Evolutionary conservation across 192 early-diverging fungal genomes (phyloP), one percentile per base, ranked within the genome.

Genomic region (Coemansia sp.): DNA sequence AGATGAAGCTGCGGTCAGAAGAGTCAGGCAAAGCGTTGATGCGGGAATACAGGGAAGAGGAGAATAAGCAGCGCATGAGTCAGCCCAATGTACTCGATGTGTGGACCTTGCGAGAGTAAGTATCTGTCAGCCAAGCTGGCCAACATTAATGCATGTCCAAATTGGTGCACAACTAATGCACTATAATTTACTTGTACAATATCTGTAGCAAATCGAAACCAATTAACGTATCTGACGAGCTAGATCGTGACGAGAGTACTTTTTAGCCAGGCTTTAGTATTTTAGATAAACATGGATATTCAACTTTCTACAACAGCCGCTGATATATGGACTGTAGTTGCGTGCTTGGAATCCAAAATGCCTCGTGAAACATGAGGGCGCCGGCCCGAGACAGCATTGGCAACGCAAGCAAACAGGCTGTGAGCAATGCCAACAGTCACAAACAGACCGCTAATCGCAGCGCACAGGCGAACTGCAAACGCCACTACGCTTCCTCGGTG

Each of bases 401-500:
- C 17, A 1, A 62, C 5, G 38, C 54, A 19, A n/a, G 21, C 37
- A 15, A 83, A 19, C 27, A 83, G 57, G 25, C 79, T 78, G 49
- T 89, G 86, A 1, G 69, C 56, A 57, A 89, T 66, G 5, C 92
- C 90, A 0, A 83, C 87, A 0, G 86, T 85, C 9, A 91, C 88
- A 70, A 90, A 90, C 12, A 87, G 83, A 37, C 93, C 95, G 60
- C 93, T 94, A 27, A 92, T 72, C 15, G 94, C 88, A n/a, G 92
- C 92, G 64, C 93, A 94, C 17, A 94, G 71, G 17, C 93, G 77
- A 6, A 91, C 90, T 41, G 93, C 37, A 54, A 98, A 91, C 57
- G 86, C 82, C 12, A 87, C 43, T 48, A 96, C 85, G 6, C 86
- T 81, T 43, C 70, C 69, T 3, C 86, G 73, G 5, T 68, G 78